Evolutionary conservation across 768 basidiomycete species (phyloP).

Genomic region (Amanita fuliginea): DNA sequence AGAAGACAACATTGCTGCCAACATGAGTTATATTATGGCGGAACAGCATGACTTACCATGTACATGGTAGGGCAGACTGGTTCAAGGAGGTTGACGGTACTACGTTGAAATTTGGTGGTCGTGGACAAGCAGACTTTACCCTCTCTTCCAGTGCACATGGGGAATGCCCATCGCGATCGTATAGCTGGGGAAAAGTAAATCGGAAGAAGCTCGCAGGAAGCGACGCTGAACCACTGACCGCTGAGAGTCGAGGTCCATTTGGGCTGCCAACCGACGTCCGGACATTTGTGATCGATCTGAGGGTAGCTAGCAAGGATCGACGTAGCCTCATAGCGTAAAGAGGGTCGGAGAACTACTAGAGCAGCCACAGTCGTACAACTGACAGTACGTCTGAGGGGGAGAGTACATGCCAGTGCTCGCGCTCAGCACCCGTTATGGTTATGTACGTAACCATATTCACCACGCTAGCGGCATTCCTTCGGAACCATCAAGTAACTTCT

Average conservation of each 20-base stretch:
- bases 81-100: background rate
- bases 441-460: too few relatives aligned
- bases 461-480: too few relatives aligned
- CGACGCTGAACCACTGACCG: background rate
- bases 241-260: background rate
- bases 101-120: background rate
- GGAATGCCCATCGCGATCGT: background rate
- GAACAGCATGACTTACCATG: background rate
- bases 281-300: background rate
- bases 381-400: background rate
- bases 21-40: background rate
- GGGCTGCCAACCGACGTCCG: background rate
- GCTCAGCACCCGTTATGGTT: too few relatives aligned
- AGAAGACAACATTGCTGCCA: slow-evolving; percentile 4
- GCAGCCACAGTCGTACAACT: background rate
- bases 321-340: background rate
- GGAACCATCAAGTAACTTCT: too few relatives aligned
- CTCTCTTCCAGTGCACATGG: background rate
- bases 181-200: background rate
- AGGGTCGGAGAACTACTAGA: background rate
- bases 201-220: background rate
- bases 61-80: background rate
- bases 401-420: too few relatives aligned
- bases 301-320: background rate
- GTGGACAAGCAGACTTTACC: background rate